Conservation (phyloP, 371 early-diverging fungal genomes). For the Dinochytrium kinnereticum region DNA sequence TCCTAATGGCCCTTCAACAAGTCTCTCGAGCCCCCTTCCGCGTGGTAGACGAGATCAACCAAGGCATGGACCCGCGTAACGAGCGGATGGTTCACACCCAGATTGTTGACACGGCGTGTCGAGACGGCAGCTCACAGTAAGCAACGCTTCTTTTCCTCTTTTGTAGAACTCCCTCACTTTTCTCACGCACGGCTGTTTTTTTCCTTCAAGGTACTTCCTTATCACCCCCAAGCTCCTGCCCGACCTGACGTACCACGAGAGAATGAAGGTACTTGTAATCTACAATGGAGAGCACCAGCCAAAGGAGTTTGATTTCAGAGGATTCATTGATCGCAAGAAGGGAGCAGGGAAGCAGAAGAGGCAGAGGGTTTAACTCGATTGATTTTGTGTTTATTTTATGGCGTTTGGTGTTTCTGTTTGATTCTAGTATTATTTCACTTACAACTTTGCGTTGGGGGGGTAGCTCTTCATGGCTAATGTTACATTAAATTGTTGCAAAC, state of each 20-base stretch:
- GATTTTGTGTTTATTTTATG: constrained; percentile 1
- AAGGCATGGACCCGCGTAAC: constrained; percentile 99
- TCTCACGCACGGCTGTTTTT: constrained; percentile 1
- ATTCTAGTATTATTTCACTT: background rate
- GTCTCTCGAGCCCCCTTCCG: constrained; percentile 93
- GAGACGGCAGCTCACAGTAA: constrained; percentile 72
- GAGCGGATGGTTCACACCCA: constrained; percentile 97
- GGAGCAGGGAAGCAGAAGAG: constrained; percentile 3
- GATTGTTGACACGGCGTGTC: constrained; percentile 69
- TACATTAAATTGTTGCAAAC: background rate
- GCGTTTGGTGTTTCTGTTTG: background rate
- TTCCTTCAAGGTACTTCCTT: constrained; percentile 79
- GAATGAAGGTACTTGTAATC: constrained; percentile 92
- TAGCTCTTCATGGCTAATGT: background rate
- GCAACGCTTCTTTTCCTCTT: constrained; percentile 19
- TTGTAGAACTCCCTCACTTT: background rate
- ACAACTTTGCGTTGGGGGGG: constrained; percentile 3
- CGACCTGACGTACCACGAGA: constrained; percentile 89
- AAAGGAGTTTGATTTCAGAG: constrained; percentile 29
- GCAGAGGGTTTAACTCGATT: background rate
- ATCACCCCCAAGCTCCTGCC: constrained; percentile 99
- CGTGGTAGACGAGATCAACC: constrained; percentile 99
- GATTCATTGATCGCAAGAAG: constrained; percentile 22
- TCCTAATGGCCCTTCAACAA: constrained; percentile 93
- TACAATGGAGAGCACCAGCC: constrained; percentile 94